phyloP scores from a whole-genome alignment of 768 basidiomycete genomes.

The Lactifluus echinatus region DNA sequence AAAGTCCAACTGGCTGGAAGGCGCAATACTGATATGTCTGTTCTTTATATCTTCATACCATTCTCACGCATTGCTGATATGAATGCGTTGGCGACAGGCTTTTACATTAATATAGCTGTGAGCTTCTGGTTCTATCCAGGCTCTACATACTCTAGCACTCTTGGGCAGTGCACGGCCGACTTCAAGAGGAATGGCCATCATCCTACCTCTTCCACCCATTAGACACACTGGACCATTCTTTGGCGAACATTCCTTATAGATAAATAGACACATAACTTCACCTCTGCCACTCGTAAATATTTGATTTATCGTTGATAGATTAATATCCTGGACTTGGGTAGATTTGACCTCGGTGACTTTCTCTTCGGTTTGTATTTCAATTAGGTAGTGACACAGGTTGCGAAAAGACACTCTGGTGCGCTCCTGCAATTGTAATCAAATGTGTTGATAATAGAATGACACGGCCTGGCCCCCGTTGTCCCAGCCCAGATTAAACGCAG shows the following conservation, averaged over 20 bases:
- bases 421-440: neutral
- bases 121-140: conserved; percentile 47
- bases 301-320: neutral
- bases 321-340: neutral
- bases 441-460: neutral
- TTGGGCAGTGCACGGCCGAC: conserved; percentile 23
- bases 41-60: neutral
- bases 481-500: neutral
- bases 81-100: conserved; percentile 26
- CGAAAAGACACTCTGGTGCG: neutral
- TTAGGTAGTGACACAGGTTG: neutral
- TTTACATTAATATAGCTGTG: conserved; percentile 50
- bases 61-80: conserved; percentile 3
- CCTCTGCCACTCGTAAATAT: neutral
- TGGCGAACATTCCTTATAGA: no score
- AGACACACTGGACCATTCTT: neutral
- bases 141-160: conserved; percentile 28
- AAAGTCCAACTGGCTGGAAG: conserved; percentile 90
- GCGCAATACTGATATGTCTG: conserved; percentile 64
- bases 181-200: neutral
- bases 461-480: neutral
- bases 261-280: no score
- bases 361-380: conserved; percentile 2
- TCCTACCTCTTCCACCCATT: neutral
- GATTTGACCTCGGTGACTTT: neutral